phyloP scores from a whole-genome alignment of 2,329 filamentous ascomycete species.

The Cyanodermella asteris region DNA sequence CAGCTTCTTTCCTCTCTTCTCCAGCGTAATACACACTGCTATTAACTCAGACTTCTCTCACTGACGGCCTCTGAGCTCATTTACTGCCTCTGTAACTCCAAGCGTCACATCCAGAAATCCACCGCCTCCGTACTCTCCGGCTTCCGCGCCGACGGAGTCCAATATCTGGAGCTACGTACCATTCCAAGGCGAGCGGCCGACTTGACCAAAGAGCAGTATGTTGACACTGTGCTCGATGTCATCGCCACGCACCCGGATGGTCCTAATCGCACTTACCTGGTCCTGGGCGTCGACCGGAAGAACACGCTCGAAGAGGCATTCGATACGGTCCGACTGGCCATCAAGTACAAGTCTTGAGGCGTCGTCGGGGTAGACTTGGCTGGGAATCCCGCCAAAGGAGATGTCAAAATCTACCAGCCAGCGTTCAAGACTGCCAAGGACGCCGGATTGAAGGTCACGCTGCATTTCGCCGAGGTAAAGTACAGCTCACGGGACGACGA shows the following conservation, averaged over 20 bases:
- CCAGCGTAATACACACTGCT: constrained; percentile 16
- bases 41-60: constrained; percentile 39
- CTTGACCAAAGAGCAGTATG: constrained; percentile 41
- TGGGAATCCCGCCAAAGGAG: constrained; percentile 46
- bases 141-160: constrained; percentile 49
- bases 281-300: constrained; percentile 54
- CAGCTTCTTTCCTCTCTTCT: constrained; percentile 53
- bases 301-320: constrained; percentile 35
- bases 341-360: constrained; percentile 27
- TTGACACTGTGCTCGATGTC: constrained; percentile 42
- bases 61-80: too few relatives aligned
- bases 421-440: constrained; percentile 36
- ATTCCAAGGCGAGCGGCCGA: constrained; percentile 45
- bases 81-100: constrained; percentile 49
- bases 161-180: constrained; percentile 60
- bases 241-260: constrained; percentile 30
- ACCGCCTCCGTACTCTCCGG: constrained; percentile 42
- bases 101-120: constrained; percentile 35
- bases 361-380: constrained; percentile 62
- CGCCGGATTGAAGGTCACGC: constrained; percentile 38
- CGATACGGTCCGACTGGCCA: constrained; percentile 42
- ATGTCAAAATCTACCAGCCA: constrained; percentile 35
- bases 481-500: constrained; percentile 36
- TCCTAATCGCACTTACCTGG: constrained; percentile 39
- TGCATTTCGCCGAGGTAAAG: constrained; percentile 58